A percentile compares a stretch with the other conserved stretches of the same genome.
phyloP scores from a whole-genome alignment of 148 eudicot genomes.

The Fagopyrum homotropicum region DNA sequence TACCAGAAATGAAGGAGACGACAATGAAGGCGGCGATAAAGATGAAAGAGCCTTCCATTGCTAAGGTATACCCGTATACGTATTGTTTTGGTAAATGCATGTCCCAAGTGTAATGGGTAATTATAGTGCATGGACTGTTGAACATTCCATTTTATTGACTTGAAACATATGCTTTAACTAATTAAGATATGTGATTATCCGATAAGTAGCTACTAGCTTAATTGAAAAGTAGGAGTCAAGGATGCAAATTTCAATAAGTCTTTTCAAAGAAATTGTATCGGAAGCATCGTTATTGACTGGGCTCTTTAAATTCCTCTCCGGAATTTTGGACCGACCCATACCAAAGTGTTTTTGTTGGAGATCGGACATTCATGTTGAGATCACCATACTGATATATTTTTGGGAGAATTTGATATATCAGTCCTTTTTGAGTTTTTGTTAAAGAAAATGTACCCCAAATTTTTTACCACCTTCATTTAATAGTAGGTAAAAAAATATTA shows the following conservation, averaged over 20 bases:
- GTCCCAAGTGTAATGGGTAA: neutral
- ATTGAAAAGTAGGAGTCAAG: neutral
- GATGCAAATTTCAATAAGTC: too few species aligned
- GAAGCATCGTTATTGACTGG: too few species aligned
- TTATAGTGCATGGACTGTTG: neutral
- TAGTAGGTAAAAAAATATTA: too few species aligned
- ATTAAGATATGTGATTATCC: neutral
- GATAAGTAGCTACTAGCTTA: neutral
- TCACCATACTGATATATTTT: too few species aligned
- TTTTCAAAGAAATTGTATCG: too few species aligned
- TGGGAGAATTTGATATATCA: too few species aligned
- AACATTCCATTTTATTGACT: neutral
- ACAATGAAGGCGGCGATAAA: neutral
- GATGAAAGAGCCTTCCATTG: neutral
- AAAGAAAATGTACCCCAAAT: too few species aligned
- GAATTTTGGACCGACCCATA: too few species aligned
- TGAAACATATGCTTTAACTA: neutral
- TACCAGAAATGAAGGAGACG: neutral
- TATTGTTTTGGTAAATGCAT: neutral
- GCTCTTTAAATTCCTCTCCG: too few species aligned
- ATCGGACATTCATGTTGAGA: too few species aligned
- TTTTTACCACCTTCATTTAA: too few species aligned
- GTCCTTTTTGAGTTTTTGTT: slow-evolving; percentile 1
- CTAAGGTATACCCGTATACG: neutral
- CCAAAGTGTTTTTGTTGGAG: too few species aligned